Evolutionary conservation across 345 rosid genomes (phyloP), one percentile per base, ranked within the genome.

Genomic region (Lepidium africanum): DNA sequence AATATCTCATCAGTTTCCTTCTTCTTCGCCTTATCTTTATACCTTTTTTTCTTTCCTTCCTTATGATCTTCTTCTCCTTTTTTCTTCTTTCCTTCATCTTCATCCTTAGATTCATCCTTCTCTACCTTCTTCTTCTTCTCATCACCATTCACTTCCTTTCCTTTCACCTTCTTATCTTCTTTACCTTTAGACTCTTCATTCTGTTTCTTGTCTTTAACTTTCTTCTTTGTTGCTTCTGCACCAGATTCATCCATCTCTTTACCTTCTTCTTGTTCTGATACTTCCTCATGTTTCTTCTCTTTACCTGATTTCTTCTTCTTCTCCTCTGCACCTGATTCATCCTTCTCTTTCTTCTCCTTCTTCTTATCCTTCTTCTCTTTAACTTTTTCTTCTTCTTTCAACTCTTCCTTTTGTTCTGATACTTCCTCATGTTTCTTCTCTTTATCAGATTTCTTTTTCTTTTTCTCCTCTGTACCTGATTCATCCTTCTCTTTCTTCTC

Each of bases 391-490:
- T 25, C 56, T 45, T 69, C 61, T 23, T 73, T 49, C 6, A 42
- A 10, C 43, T 58, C 50, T n/a, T 63, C 59, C 13, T 58, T 33
- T 17, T 1, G 7, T 58, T 61, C 55, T 0, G 53, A 48, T 14
- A 37, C 60, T 45, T 48, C 75, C 35, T 73, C 58, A 0, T 67
- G 19, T 21, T 69, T 59, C 67, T 67, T 59, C 43, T 71, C 65
- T 45, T 77, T 23, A 9, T 65, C 54, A n/a, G 9, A 3, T 54
- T 65, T 10, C 49, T 59, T 35, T 36, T 30, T 69, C 3, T 49
- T 21, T 21, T 21, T 64, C 1, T 10, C 25, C 37, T 65, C 59
- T 38, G 1, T 10, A 19, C 33, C 38, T 37, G 49, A 13, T 39
- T 37, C 59, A 54, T 40, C 71, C 40, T 49, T 37, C 21, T 54